Conservation (phyloP, 257 asterid genomes). For the Ilex aquifolium region DNA sequence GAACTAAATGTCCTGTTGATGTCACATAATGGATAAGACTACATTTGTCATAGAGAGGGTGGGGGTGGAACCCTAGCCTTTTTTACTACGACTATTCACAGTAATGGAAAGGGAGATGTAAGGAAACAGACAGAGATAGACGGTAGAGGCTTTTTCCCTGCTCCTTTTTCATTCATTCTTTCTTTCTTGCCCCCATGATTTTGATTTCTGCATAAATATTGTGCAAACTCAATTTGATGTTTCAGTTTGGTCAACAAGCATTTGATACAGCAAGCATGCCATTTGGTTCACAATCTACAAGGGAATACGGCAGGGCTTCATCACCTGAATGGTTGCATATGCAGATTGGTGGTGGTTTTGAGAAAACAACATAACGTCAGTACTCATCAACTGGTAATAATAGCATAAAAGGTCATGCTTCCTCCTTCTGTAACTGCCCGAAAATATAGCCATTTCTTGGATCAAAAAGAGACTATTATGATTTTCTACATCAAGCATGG, state of each 20-base stretch:
- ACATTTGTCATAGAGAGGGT: too few species aligned
- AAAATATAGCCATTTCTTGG: constrained; percentile 22
- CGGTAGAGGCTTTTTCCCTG: too few species aligned
- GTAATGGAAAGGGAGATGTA: too few species aligned
- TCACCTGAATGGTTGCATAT: constrained; percentile 92
- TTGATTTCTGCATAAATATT: not conserved
- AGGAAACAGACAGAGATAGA: too few species aligned
- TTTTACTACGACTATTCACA: too few species aligned
- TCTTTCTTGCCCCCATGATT: not conserved
- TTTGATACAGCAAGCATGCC: constrained; percentile 57
- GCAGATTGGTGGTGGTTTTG: constrained; percentile 92
- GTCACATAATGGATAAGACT: too few species aligned
- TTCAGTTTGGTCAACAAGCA: constrained; percentile 60
- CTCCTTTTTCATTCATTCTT: not conserved
- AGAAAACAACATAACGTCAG: constrained; percentile 42
- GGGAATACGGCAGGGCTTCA: constrained; percentile 54
- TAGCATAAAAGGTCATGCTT: constrained; percentile 19
- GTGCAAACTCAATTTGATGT: not conserved
- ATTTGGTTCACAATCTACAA: constrained; percentile 54
- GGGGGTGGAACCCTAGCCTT: too few species aligned
- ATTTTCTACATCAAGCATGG: constrained; percentile 17
- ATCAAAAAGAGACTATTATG: constrained; percentile 6
- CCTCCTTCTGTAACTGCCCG: constrained; percentile 23
- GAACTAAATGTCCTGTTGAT: too few species aligned
- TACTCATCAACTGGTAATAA: constrained; percentile 18